phyloP scores from a whole-genome alignment of 2,329 filamentous ascomycete species.

The Fusarium avenaceum region DNA sequence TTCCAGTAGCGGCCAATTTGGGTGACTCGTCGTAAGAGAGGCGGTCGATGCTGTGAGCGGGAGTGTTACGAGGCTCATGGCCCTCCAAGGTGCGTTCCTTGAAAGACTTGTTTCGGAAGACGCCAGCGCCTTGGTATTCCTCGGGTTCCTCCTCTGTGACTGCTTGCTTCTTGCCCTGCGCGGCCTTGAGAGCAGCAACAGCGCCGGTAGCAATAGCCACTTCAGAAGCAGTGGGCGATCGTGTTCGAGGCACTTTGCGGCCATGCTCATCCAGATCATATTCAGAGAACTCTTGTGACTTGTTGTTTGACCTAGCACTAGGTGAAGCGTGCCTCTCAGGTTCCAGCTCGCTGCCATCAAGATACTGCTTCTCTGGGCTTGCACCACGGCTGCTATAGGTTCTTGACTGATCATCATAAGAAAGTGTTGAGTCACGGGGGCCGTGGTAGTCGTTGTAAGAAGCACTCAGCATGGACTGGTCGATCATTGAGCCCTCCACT shows the following conservation, averaged over 20 bases:
- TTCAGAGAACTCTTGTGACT: slow-evolving; percentile 64
- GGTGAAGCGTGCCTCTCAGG: slow-evolving; percentile 60
- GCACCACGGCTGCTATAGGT: slow-evolving; percentile 53
- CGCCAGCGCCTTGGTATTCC: slow-evolving; percentile 64
- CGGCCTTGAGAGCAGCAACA: slow-evolving; percentile 65
- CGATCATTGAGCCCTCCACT: slow-evolving; percentile 78
- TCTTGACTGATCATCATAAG: slow-evolving; percentile 50
- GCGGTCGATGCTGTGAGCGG: slow-evolving; percentile 70
- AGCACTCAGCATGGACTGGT: slow-evolving; percentile 74
- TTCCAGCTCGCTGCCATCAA: slow-evolving; percentile 56
- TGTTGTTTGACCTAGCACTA: slow-evolving; percentile 54
- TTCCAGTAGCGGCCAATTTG: slow-evolving; percentile 75
- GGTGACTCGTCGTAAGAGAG: slow-evolving; percentile 66
- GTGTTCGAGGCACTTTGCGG: slow-evolving; percentile 64
- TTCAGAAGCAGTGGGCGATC: slow-evolving; percentile 68
- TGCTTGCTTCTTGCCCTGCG: slow-evolving; percentile 61
- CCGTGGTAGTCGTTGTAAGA: slow-evolving; percentile 65
- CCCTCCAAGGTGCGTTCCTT: slow-evolving; percentile 73
- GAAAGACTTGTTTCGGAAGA: slow-evolving; percentile 73
- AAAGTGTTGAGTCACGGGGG: slow-evolving; percentile 57
- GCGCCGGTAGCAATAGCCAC: slow-evolving; percentile 70
- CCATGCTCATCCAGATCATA: slow-evolving; percentile 72
- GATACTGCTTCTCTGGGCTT: slow-evolving; percentile 60
- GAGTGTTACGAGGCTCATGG: slow-evolving; percentile 67
- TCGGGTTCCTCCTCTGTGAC: slow-evolving; percentile 51